Evolutionary conservation across 2,329 filamentous ascomycete genomes (phyloP), one percentile per base, ranked within the genome.

Genomic region (Epicoccum sorghinum): DNA sequence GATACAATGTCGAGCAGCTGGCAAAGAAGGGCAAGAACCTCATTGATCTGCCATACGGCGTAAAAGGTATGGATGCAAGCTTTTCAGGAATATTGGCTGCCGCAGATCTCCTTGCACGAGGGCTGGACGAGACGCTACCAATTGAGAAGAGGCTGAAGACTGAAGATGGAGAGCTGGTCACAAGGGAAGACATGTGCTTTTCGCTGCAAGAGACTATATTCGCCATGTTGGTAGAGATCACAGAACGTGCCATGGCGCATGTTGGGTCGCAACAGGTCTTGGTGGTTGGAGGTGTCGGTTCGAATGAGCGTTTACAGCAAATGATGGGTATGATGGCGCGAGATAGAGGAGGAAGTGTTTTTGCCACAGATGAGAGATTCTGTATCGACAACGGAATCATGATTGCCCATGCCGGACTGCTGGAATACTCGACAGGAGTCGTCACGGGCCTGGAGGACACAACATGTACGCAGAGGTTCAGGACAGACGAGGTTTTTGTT

Each of bases 311-410:
- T 4, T 74, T 99, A 63, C 95, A 99, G 79, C 86, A 96, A 68
- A 99, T 99, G 95, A 99, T 99, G 95, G 93, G 91, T 13, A 81
- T 89, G 41, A 99, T 99, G 95, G 93, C 93, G 13, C 81, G 81
- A 39, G 93, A 96, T 74, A 81, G 95, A 33, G 91, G 92, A 47
- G 95, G 95, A 4, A 93, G 86, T 67, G 91, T 98, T 3, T 97
- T 90, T 77, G 93, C 95, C 23, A 98, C 93, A 0, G 95, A 99
- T 73, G 95, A 99, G 80, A 83, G 95, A 40, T 99, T 96, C 74
- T 99, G 95, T 74, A 99, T 99, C 66, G 95, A 99, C 76, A 99
- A 99, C 68, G 95, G 95, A 43, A 98, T 99, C 71, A 99, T 99
- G 95, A 99, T 99, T 78, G 95, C 95, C 1, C 93, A 99, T 75